Base-by-base conservation (phyloP, 1,139 yeast genomes). In the Lizanozyma gosingica region DNA sequence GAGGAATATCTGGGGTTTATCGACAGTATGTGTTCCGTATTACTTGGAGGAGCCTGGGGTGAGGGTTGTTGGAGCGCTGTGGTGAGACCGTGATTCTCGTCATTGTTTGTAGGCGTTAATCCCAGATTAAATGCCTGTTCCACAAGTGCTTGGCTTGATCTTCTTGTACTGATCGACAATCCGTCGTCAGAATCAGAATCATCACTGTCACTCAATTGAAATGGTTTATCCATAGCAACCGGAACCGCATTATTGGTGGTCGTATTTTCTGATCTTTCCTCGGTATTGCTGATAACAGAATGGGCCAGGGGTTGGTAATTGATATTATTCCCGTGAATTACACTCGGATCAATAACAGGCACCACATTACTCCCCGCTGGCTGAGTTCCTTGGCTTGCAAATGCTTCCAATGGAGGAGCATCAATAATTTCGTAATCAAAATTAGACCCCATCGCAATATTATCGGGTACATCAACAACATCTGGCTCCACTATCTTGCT, bases 391-490 rank as follows among this genome's bases (percentile, higher is more conserved):
- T 53, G 54, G 35, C 54, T 55, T 41, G 11, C 6, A n/a, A n/a
- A n/a, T 11, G 11, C 29, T 22, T 22, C 29, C 29, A 22, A 6
- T 22, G 6, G 29, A 11, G 29, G 29, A 6, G 29, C 29, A 22
- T 62, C 65, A 35, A 63, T 57, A 17, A 53, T 51, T 35, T 65
- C 68, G 44, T 65, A 68, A 43, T 63, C 67, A 41, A 64, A 62
- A 46, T 62, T 67, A 3, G 71, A 62, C 11, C 71, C 73, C 47
- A 68, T 48, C 8, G 63, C 58, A 39, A 71, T 63, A 45, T 67
- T 68, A 51, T 59, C 77, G 32, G 67, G 78, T 40, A 59, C 70
- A 57, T 61, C 76, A 46, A 65, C 65, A 17, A 70, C 73, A 43
- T 62, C 62, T 53, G 73, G 71, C 2, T 52, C 47, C 35, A 54